Evolutionary conservation across 768 basidiomycete species (phyloP), one percentile per base, ranked within the genome.

Genomic region (Pholiota microspora): DNA sequence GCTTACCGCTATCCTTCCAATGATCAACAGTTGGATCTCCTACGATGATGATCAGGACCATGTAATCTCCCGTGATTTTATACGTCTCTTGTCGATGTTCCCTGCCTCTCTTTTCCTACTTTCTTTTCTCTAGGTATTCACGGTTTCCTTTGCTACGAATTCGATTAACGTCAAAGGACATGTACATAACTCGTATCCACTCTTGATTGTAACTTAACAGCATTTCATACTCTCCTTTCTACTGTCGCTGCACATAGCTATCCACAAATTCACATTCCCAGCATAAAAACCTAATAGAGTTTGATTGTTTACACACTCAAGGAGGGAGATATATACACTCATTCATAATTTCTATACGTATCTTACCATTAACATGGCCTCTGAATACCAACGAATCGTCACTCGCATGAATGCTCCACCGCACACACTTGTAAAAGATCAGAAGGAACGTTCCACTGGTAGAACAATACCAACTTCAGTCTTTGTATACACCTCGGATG

Each of bases 1-100:
- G 89, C 91, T 3, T 92, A 93, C 67, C 83, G 91, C 35, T 94
- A 94, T 68, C 92, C 92, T 6, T 92, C 90, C 12, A 81, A 77
- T 58, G 85, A 88, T 60, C 85, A 89, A 61, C 82, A 79, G 34
- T 63, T 88, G 58, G 84, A 85, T 65, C 74, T 89, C 36, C 62
- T 88, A 53, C 81, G 68, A 58, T 70, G 59, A 59, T 32, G 24
- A 49, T 49, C 16, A 42, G 40, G 29, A 49, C 28, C 57, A 52
- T 42, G 48, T 48, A 54, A 45, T 45, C 25, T 16, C 32, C 45
- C 2, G n/a, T 23, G 25, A 42, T 44, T 59, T 47, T 27, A 54
- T 28, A n/a, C 38, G 34, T 16, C 21, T 53, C 50, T 45, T 36
- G 51, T 49, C 45, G 45, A 42, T 54, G 47, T 47, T 21, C 42